phyloP scores from a whole-genome alignment of 768 basidiomycete genomes.

The Trametes sanguinea region DNA sequence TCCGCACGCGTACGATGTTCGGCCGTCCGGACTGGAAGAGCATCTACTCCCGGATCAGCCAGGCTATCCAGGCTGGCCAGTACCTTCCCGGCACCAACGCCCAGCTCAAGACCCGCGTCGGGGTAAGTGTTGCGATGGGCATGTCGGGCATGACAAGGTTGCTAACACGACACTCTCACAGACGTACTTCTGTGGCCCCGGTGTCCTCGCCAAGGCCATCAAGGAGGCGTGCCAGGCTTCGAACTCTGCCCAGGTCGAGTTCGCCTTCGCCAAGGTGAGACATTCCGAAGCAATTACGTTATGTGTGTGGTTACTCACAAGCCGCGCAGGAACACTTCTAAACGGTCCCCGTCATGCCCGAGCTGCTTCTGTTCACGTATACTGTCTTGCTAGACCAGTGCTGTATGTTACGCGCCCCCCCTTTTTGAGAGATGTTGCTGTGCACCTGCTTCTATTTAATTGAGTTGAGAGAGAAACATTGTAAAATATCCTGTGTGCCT shows the following conservation, averaged over 20 bases:
- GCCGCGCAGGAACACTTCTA: conserved; percentile 60
- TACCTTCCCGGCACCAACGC: conserved; percentile 80
- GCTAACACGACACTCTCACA: conserved; percentile 29
- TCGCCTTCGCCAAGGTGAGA: conserved; percentile 79
- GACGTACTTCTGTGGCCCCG: conserved; percentile 92
- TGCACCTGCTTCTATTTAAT: conserved; percentile 16
- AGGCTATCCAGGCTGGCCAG: conserved; percentile 78
- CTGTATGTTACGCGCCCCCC: conserved; percentile 11
- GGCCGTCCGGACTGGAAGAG: conserved; percentile 89
- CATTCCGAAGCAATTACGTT: background rate
- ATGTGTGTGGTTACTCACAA: background rate
- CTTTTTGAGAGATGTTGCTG: conserved; percentile 5
- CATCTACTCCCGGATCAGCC: conserved; percentile 74
- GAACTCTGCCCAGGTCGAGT: conserved; percentile 59
- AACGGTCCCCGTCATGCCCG: conserved; percentile 22
- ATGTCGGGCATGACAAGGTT: conserved; percentile 7
- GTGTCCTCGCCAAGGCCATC: conserved; percentile 71
- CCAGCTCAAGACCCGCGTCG: conserved; percentile 82
- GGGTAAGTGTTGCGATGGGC: conserved; percentile 49
- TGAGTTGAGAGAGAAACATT: conserved; percentile 14
- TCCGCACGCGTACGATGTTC: conserved; percentile 87
- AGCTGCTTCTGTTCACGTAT: background rate
- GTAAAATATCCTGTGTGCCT: background rate
- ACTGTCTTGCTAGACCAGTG: background rate
- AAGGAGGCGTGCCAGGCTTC: conserved; percentile 66